A percentile compares a stretch with the other conserved stretches of the same genome.
phyloP scores from a whole-genome alignment of 768 basidiomycete species.

The Termitomyces sp. region DNA sequence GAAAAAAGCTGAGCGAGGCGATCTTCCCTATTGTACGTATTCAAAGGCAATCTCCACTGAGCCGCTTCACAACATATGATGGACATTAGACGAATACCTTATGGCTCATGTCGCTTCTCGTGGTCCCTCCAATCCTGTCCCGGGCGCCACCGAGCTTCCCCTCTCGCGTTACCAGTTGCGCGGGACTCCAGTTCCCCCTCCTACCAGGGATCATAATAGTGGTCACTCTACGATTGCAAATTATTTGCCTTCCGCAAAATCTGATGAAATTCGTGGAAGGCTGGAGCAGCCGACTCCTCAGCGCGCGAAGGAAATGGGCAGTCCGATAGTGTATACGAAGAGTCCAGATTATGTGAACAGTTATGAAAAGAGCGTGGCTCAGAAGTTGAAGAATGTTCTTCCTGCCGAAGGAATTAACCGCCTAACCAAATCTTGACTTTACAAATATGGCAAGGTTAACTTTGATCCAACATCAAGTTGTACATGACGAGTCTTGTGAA shows the following conservation, averaged over 20 bases:
- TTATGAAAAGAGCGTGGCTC: slow-evolving; percentile 17
- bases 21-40: slow-evolving; percentile 25
- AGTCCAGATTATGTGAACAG: slow-evolving; percentile 27
- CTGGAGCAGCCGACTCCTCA: slow-evolving; percentile 26
- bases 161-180: slow-evolving; percentile 10
- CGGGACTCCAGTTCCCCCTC: slow-evolving; percentile 13
- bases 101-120: slow-evolving; percentile 17
- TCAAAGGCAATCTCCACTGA: neutral
- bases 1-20: slow-evolving; percentile 19
- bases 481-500: neutral
- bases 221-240: slow-evolving; percentile 21
- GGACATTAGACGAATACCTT: slow-evolving; percentile 26
- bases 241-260: slow-evolving; percentile 16
- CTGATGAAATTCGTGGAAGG: slow-evolving; percentile 8
- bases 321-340: slow-evolving; percentile 24
- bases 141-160: slow-evolving; percentile 9
- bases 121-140: slow-evolving; percentile 3
- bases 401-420: neutral
- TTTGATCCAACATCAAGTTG: neutral
- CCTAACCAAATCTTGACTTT: neutral
- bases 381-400: neutral
- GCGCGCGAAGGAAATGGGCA: slow-evolving; percentile 17
- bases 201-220: slow-evolving; percentile 19
- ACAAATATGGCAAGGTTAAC: neutral
- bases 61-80: neutral